These are phyloP conservation scores for Quercus cerris DNA, from an alignment of 306 rosid genomes.

Conservation along the genomic window DNA sequence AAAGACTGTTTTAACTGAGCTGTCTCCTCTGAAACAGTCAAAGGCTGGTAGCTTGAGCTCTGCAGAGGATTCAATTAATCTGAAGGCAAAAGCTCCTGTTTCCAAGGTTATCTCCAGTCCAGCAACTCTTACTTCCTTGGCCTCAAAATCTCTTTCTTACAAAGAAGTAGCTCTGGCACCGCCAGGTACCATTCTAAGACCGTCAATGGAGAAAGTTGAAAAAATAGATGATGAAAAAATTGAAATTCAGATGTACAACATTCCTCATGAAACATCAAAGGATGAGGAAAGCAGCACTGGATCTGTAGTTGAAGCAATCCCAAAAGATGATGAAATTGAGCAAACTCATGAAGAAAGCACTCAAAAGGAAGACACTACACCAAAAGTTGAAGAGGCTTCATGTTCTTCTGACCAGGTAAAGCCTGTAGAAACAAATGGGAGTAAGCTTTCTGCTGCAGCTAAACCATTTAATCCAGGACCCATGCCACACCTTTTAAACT, in stretches of 20 bases:
- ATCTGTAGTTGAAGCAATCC: slow-evolving; percentile 31
- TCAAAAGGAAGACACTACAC: slow-evolving; percentile 35
- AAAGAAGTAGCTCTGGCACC: slow-evolving; percentile 97
- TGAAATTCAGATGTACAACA: slow-evolving; percentile 35
- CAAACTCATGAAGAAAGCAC: slow-evolving; percentile 26
- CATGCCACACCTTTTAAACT: slow-evolving; percentile 39
- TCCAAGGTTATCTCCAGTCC: slow-evolving; percentile 49
- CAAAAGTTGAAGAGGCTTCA: slow-evolving; percentile 49
- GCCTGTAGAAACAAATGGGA: slow-evolving; percentile 59
- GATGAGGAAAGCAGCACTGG: slow-evolving; percentile 37
- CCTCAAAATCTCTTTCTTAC: slow-evolving; percentile 85
- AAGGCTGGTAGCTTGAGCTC: slow-evolving; percentile 33
- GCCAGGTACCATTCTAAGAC: slow-evolving; percentile 81
- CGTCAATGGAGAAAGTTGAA: slow-evolving; percentile 49
- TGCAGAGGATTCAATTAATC: slow-evolving; percentile 36
- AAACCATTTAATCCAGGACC: slow-evolving; percentile 87
- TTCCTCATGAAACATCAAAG: slow-evolving; percentile 24
- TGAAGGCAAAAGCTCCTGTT: slow-evolving; percentile 33
- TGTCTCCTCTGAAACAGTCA: slow-evolving; percentile 43
- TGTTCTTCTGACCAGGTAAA: slow-evolving; percentile 41
- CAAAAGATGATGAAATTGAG: slow-evolving; percentile 36
- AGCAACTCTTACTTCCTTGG: slow-evolving; percentile 50
- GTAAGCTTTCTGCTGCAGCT: slow-evolving; percentile 94
- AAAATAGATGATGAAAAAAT: slow-evolving; percentile 28
- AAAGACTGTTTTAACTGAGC: slow-evolving; percentile 30